Evolutionary conservation across 2,329 filamentous ascomycete species (phyloP).

Genomic region (Claviceps humidiphila): DNA sequence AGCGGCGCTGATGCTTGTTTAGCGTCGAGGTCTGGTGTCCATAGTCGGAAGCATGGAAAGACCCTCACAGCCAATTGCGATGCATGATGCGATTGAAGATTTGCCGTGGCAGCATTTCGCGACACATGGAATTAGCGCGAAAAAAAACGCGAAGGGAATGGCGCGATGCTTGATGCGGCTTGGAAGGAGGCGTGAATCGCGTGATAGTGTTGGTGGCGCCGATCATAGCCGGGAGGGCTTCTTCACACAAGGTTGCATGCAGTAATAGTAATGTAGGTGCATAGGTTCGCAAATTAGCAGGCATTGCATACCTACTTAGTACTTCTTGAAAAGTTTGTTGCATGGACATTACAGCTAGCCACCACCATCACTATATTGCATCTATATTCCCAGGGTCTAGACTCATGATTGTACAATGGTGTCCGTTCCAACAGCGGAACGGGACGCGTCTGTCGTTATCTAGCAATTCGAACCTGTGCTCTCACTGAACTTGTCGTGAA

Average conservation of each 20-base stretch:
- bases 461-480: not conserved
- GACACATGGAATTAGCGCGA: too few relatives aligned
- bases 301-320: too few relatives aligned
- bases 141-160: too few relatives aligned
- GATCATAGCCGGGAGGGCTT: not conserved
- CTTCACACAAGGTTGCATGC: not conserved
- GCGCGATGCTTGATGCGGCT: not conserved
- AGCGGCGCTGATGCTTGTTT: too few relatives aligned
- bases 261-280: too few relatives aligned
- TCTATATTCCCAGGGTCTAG: not conserved
- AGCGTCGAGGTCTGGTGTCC: too few relatives aligned
- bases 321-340: not conserved
- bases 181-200: too few relatives aligned
- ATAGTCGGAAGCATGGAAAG: too few relatives aligned
- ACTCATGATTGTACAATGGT: not conserved
- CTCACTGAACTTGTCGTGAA: not conserved
- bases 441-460: not conserved
- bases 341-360: not conserved
- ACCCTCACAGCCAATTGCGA: too few relatives aligned
- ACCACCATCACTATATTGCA: not conserved
- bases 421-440: not conserved
- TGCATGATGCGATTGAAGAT: too few relatives aligned
- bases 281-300: too few relatives aligned
- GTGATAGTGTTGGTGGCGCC: not conserved
- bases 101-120: too few relatives aligned